phyloP scores from a whole-genome alignment of 306 rosid genomes.

The Ormosia semicastrata region DNA sequence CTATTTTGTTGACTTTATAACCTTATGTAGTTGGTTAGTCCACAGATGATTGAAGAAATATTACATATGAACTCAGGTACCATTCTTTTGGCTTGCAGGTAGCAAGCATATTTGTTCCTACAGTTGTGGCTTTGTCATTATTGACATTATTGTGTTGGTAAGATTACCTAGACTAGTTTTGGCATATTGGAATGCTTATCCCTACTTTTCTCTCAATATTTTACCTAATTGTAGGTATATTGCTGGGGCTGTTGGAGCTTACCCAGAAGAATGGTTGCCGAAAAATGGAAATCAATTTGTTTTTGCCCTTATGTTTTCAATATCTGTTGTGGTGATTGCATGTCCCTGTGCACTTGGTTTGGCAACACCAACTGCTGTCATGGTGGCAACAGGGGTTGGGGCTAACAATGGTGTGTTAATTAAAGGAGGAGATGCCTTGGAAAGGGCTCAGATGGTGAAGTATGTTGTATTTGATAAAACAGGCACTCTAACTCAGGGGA shows the following conservation, averaged over 20 bases:
- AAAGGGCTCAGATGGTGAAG: conserved; percentile 89
- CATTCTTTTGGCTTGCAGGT: conserved; percentile 55
- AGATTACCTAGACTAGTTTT: conserved; percentile 32
- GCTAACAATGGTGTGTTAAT: conserved; percentile 95
- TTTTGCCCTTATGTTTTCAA: conserved; percentile 97
- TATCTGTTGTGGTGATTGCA: conserved; percentile 95
- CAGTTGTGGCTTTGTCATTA: conserved; percentile 65
- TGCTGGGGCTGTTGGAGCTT: conserved; percentile 71
- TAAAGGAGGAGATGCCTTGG: conserved; percentile 98
- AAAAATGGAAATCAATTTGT: conserved; percentile 87
- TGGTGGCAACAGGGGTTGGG: conserved; percentile 99
- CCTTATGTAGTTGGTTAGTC: background rate
- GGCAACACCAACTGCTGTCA: conserved; percentile 99
- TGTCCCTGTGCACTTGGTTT: conserved; percentile 99
- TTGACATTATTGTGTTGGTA: conserved; percentile 74
- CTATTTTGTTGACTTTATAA: background rate
- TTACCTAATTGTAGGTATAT: conserved; percentile 49
- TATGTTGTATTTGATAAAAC: conserved; percentile 94
- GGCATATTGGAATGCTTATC: background rate
- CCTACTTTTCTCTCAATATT: background rate
- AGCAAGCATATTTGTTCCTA: conserved; percentile 93
- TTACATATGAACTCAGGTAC: conserved; percentile 16
- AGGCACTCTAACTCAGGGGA: conserved; percentile 96
- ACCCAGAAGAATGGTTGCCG: conserved; percentile 79
- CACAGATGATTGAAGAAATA: background rate